These are phyloP conservation scores for Cercospora sp. DNA, from an alignment of 2,329 filamentous ascomycete genomes.

Conservation along the genomic window DNA sequence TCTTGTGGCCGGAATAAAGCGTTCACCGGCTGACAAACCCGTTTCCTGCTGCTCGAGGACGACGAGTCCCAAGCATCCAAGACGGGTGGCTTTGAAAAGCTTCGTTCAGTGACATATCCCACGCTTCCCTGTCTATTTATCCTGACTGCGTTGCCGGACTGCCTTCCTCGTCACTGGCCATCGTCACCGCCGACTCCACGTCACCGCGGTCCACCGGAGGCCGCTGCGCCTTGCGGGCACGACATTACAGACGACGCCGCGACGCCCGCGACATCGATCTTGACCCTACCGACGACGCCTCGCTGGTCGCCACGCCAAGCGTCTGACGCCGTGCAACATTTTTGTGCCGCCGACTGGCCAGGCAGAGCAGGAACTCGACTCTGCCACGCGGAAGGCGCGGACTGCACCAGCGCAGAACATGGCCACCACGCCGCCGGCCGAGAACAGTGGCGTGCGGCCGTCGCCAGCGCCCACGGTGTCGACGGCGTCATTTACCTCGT, in stretches of 20 bases:
- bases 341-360: constrained; percentile 1
- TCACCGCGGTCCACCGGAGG: constrained; percentile 4
- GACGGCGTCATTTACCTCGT: constrained; percentile 46
- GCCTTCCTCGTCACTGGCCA: neutral
- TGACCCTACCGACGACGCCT: neutral
- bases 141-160: neutral
- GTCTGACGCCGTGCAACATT: constrained; percentile 1
- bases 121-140: constrained; percentile 2
- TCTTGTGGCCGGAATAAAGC: neutral
- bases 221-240: neutral
- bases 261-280: neutral
- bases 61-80: constrained; percentile 3
- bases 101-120: neutral
- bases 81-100: constrained; percentile 3
- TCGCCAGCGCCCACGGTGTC: constrained; percentile 41
- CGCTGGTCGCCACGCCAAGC: constrained; percentile 1
- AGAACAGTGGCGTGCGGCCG: constrained; percentile 9
- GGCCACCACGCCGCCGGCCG: constrained; percentile 20
- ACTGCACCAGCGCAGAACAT: constrained; percentile 13
- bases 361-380: neutral
- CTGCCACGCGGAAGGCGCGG: neutral
- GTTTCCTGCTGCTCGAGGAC: constrained; percentile 1
- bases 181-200: neutral
- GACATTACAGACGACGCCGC: neutral
- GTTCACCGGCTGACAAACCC: constrained; percentile 3